Percentiles rank a stretch among this genome's conserved stretches.
These are phyloP conservation scores for Gliomastix tumulicola DNA, from an alignment of 2,329 filamentous ascomycete species.

Conservation along the genomic window DNA sequence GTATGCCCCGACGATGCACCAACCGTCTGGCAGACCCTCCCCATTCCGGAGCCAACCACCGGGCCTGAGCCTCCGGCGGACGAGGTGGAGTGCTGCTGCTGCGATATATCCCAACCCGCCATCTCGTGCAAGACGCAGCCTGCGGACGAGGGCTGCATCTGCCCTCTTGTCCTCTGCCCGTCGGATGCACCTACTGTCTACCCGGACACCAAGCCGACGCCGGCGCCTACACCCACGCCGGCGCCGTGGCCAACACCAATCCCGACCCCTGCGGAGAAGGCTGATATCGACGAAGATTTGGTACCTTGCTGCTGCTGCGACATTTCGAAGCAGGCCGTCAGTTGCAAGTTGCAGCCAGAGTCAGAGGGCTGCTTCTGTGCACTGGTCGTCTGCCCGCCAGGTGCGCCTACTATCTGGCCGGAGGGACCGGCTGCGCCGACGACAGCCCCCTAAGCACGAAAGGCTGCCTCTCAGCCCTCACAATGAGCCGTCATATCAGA, in stretches of 20 bases:
- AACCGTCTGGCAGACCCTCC: constrained; percentile 6
- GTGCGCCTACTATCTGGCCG: constrained; percentile 9
- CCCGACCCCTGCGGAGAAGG: not conserved
- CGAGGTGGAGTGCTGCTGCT: constrained; percentile 23
- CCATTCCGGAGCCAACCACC: not conserved
- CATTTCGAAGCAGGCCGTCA: constrained; percentile 2
- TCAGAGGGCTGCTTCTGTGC: constrained; percentile 6
- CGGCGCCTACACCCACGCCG: not conserved
- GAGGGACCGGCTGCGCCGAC: not conserved
- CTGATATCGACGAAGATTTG: too few relatives aligned
- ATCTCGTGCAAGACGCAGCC: constrained; percentile 13
- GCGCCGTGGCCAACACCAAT: not conserved
- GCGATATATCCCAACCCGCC: constrained; percentile 13
- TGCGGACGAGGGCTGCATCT: constrained; percentile 16
- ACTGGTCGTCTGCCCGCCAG: constrained; percentile 7
- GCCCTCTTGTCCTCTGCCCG: constrained; percentile 14
- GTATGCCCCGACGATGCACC: constrained; percentile 13
- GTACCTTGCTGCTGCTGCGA: constrained; percentile 13
- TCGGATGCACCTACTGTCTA: constrained; percentile 8
- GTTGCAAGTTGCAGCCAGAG: constrained; percentile 4
- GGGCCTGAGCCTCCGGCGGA: constrained; percentile 3
- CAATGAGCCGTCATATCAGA: too few relatives aligned
- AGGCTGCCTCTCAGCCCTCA: too few relatives aligned
- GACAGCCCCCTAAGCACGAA: too few relatives aligned
- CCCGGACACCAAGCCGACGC: not conserved